phyloP scores from a whole-genome alignment of 2,329 filamentous ascomycete species.

The Coccinonectria pachysandricola region DNA sequence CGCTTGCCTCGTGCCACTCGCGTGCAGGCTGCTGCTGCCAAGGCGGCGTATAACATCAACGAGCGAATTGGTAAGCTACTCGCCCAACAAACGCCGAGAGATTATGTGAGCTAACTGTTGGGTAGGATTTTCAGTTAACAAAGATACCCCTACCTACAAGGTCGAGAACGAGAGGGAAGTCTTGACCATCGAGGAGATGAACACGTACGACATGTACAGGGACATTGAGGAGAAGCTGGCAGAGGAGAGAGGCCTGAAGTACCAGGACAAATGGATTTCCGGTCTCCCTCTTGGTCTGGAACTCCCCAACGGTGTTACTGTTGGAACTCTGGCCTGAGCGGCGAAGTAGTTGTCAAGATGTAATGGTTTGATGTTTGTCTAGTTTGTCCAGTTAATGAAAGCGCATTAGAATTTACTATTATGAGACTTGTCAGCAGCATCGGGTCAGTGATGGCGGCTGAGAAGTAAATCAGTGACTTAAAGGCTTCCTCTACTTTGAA shows the following conservation, averaged over 20 bases:
- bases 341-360: no score
- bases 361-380: no score
- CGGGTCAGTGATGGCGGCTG: no score
- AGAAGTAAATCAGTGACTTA: no score
- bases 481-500: no score
- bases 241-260: constrained; percentile 21
- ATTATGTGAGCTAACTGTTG: background rate
- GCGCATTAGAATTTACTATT: no score
- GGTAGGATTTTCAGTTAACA: constrained; percentile 52
- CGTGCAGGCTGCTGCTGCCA: constrained; percentile 47
- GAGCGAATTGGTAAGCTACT: constrained; percentile 45
- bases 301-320: constrained; percentile 37
- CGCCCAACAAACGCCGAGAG: rapidly evolving
- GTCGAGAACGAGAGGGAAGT: constrained; percentile 52
- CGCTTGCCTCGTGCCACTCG: constrained; percentile 43
- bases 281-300: constrained; percentile 38
- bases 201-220: constrained; percentile 50
- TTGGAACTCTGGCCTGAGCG: no score
- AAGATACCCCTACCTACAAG: constrained; percentile 43
- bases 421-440: no score
- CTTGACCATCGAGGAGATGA: constrained; percentile 61
- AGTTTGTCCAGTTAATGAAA: no score
- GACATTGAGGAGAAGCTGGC: constrained; percentile 42
- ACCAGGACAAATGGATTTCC: constrained; percentile 27
- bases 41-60: constrained; percentile 51